Conservation (phyloP, 768 basidiomycete genomes). For the Austroboletus festivus region DNA sequence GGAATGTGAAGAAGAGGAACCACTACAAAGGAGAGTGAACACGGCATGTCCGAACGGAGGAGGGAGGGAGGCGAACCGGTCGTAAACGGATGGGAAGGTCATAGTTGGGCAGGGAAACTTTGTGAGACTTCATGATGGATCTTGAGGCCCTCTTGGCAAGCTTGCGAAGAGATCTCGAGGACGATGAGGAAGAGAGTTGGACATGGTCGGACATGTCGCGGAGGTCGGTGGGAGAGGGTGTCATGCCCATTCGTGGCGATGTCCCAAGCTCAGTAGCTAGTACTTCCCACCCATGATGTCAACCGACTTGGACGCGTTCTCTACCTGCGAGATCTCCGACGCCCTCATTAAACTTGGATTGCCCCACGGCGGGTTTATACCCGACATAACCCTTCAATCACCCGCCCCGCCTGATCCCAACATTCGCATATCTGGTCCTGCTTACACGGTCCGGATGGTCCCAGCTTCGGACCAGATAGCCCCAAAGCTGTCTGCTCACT, state of each 20-base stretch:
- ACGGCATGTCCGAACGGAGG: neutral
- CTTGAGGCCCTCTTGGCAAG: constrained; percentile 45
- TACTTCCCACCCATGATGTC: neutral
- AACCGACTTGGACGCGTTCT: constrained; percentile 37
- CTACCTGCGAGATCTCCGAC: constrained; percentile 85
- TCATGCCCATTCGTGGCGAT: too few species aligned
- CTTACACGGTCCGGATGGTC: constrained; percentile 88
- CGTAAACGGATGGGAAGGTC: constrained; percentile 70
- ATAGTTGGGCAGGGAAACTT: constrained; percentile 59
- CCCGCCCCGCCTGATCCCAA: constrained; percentile 18
- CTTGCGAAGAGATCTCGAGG: constrained; percentile 30
- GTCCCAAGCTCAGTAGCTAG: neutral
- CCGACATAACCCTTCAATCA: constrained; percentile 62
- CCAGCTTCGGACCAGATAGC: constrained; percentile 51
- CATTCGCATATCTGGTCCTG: constrained; percentile 64
- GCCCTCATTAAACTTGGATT: constrained; percentile 78
- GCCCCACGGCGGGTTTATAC: constrained; percentile 73
- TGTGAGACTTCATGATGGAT: constrained; percentile 70
- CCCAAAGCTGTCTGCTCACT: constrained; percentile 68
- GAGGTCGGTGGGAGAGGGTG: neutral
- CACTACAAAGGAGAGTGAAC: constrained; percentile 48
- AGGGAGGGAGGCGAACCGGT: constrained; percentile 44
- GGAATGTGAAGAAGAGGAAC: constrained; percentile 70
- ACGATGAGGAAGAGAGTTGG: constrained; percentile 9
- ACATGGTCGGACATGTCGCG: constrained; percentile 9